Conservation (phyloP, 2,329 filamentous ascomycete genomes). For the Sporothrix schenckii region DNA sequence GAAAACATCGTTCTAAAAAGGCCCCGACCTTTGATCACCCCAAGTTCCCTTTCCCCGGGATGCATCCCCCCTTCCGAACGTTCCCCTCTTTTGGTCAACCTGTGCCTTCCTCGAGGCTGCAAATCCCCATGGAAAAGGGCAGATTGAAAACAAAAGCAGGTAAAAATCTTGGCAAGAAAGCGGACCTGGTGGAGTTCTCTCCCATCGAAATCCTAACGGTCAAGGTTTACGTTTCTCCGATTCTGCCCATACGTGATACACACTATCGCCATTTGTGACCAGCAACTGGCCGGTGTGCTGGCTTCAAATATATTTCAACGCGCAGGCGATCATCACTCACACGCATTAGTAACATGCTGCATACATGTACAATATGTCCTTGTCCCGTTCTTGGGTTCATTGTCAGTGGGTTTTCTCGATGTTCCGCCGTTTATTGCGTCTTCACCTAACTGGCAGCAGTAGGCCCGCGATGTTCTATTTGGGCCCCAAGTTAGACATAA, state of each 20-base stretch:
- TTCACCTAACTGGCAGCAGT: not conserved
- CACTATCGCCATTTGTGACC: no score
- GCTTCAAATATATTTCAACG: no score
- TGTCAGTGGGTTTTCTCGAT: not conserved
- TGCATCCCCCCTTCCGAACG: not conserved
- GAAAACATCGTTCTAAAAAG: not conserved
- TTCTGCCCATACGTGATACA: no score
- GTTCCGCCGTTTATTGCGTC: not conserved
- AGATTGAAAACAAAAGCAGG: not conserved
- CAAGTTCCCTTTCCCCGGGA: slow-evolving; percentile 12
- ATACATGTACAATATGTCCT: not conserved
- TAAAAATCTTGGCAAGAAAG: not conserved
- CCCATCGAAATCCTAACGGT: no score
- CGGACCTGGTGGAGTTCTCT: no score
- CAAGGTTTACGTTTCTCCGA: no score
- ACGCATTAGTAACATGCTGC: no score
- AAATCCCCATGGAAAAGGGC: not conserved
- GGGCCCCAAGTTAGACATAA: slow-evolving; percentile 15
- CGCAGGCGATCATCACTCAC: no score
- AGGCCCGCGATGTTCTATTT: slow-evolving; percentile 3
- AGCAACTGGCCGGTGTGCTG: no score
- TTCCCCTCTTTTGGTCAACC: slow-evolving; percentile 18
- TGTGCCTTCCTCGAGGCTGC: not conserved
- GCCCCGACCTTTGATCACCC: not conserved
- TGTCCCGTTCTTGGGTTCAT: not conserved